Evolutionary conservation across 2,329 filamentous ascomycete species (phyloP).

Genomic region (Phaeosphaeria sp.): DNA sequence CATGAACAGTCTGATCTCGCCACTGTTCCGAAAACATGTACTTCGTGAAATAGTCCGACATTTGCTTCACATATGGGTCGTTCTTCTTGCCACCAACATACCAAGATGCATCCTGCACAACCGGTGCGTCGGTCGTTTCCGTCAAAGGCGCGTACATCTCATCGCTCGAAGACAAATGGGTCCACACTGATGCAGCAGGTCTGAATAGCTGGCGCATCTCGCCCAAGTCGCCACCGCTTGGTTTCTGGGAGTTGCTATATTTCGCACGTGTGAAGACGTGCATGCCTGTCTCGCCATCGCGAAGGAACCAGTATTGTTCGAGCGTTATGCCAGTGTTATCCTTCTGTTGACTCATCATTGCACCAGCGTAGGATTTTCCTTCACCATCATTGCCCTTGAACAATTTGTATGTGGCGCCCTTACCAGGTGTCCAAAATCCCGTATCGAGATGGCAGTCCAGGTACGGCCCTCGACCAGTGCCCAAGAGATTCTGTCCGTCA

Average conservation of each 20-base stretch:
- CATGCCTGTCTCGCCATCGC: slow-evolving; percentile 67
- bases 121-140: slow-evolving; percentile 48
- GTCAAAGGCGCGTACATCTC: slow-evolving; percentile 62
- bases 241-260: slow-evolving; percentile 64
- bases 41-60: slow-evolving; percentile 70
- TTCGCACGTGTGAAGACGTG: slow-evolving; percentile 67
- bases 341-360: slow-evolving; percentile 66
- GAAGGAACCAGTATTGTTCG: slow-evolving; percentile 70
- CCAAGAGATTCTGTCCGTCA: slow-evolving; percentile 61
- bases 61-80: slow-evolving; percentile 62
- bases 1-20: slow-evolving; percentile 65
- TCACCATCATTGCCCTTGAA: slow-evolving; percentile 59
- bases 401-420: slow-evolving; percentile 57
- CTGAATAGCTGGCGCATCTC: slow-evolving; percentile 68
- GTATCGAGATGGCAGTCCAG: slow-evolving; percentile 69
- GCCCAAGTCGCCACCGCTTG: slow-evolving; percentile 64
- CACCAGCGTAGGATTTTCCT: slow-evolving; percentile 62
- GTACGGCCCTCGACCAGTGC: slow-evolving; percentile 63
- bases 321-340: slow-evolving; percentile 64
- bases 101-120: slow-evolving; percentile 71
- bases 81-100: slow-evolving; percentile 61
- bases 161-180: slow-evolving; percentile 64
- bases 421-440: slow-evolving; percentile 66
- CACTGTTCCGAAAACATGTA: slow-evolving; percentile 67
- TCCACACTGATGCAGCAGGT: slow-evolving; percentile 66